phyloP scores from a whole-genome alignment of 1,139 yeast species.

The Geotrichum fermentans region DNA sequence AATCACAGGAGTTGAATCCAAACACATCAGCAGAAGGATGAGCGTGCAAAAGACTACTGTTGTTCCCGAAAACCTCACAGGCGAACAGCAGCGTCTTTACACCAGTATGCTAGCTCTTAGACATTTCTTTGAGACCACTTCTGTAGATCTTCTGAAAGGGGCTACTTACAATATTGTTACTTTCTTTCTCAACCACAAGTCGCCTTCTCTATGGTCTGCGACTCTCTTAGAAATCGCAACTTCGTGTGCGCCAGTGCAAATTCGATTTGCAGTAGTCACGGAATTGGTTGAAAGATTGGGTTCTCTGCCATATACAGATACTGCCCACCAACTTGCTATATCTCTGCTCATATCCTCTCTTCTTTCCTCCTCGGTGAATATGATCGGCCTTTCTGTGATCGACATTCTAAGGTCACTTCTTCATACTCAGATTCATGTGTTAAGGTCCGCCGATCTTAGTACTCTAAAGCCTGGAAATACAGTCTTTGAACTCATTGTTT shows the following conservation, averaged over 20 bases:
- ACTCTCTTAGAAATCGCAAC: conserved; percentile 9
- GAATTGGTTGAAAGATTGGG: conserved; percentile 39
- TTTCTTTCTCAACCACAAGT: conserved; percentile 26
- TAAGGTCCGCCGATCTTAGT: conserved; percentile 24
- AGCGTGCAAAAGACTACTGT: conserved; percentile 4
- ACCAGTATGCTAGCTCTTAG: conserved; percentile 34
- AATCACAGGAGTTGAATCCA: conserved; percentile 7
- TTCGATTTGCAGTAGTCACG: conserved; percentile 64
- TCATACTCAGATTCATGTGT: conserved; percentile 45
- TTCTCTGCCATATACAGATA: conserved; percentile 31
- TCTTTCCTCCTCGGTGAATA: conserved; percentile 71
- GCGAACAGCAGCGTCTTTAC: conserved; percentile 22
- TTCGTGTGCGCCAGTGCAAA: conserved; percentile 82
- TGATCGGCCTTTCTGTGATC: conserved; percentile 85
- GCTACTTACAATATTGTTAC: conserved; percentile 37
- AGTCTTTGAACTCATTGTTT: conserved; percentile 23
- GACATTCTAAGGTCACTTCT: conserved; percentile 68
- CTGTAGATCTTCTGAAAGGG: conserved; percentile 36
- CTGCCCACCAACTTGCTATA: conserved; percentile 45
- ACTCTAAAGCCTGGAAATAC: conserved; percentile 7
- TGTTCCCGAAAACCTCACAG: conserved; percentile 12
- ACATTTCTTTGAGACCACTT: conserved; percentile 40
- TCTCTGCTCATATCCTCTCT: conserved; percentile 59
- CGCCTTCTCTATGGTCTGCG: conserved; percentile 9
- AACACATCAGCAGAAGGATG: conserved; percentile 7